Conservation (phyloP, 345 rosid genomes). For the Salix caprea region DNA sequence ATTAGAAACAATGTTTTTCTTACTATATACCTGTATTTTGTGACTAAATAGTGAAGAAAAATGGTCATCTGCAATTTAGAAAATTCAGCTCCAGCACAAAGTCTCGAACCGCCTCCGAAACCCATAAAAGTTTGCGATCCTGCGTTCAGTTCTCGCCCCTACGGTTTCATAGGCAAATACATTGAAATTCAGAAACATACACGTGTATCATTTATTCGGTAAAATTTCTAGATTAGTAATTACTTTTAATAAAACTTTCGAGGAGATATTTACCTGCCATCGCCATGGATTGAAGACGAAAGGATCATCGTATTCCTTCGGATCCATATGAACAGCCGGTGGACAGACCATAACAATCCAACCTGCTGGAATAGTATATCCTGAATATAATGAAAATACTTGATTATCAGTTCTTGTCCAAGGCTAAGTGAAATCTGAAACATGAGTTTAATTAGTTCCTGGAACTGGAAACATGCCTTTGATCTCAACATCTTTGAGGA, state of each 20-base stretch:
- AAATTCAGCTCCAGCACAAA: not conserved
- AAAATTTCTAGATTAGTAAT: no score
- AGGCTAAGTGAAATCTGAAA: not conserved
- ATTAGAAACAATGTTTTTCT: no score
- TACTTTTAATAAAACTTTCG: no score
- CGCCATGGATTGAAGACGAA: conserved; percentile 29
- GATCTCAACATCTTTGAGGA: conserved; percentile 27
- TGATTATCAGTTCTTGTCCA: not conserved
- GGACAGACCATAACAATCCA: conserved; percentile 19
- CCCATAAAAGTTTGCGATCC: not conserved
- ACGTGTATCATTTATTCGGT: no score
- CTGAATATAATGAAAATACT: conserved; percentile 4
- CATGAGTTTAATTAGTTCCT: not conserved
- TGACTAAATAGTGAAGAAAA: not conserved
- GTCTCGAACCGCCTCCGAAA: not conserved
- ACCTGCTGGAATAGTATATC: conserved; percentile 36
- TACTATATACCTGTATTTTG: not conserved
- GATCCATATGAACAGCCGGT: conserved; percentile 19
- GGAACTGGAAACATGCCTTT: conserved; percentile 23
- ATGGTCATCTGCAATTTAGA: not conserved
- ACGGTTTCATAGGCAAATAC: not conserved
- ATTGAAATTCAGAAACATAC: no score
- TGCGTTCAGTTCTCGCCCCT: not conserved
- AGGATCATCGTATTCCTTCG: conserved; percentile 15
- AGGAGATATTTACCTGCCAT: conserved; percentile 10